Conservation (phyloP, 1,139 yeast species). For the Entelexis paramagnoliae region DNA sequence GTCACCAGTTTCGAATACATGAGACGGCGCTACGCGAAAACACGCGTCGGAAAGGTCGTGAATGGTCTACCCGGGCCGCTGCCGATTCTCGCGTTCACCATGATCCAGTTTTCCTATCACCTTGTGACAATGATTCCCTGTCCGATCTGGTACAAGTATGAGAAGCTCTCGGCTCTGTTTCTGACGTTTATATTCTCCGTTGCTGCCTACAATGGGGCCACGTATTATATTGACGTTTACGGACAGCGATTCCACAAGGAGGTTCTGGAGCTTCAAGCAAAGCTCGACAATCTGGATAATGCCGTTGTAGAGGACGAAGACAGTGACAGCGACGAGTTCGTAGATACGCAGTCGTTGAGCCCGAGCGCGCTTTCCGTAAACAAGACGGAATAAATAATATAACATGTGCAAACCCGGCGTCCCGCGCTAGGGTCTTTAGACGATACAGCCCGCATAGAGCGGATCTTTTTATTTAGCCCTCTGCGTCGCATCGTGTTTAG, state of each 20-base stretch:
- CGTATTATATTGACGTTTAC: slow-evolving; percentile 83
- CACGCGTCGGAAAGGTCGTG: slow-evolving; percentile 64
- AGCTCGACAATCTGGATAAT: slow-evolving; percentile 37
- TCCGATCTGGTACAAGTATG: slow-evolving; percentile 72
- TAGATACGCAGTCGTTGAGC: background rate
- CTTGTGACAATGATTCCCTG: slow-evolving; percentile 80
- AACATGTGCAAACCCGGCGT: background rate
- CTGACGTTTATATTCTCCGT: slow-evolving; percentile 59
- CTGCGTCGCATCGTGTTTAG: background rate
- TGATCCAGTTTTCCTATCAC: slow-evolving; percentile 82
- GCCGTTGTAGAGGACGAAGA: slow-evolving; percentile 3
- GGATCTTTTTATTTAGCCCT: background rate
- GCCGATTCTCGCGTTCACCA: slow-evolving; percentile 75
- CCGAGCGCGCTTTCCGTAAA: background rate
- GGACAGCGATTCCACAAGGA: slow-evolving; percentile 76
- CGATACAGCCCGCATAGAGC: too few species aligned
- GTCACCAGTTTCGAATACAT: slow-evolving; percentile 83
- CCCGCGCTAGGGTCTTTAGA: background rate
- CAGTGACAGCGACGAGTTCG: background rate
- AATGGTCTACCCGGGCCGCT: slow-evolving; percentile 72
- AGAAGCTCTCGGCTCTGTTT: slow-evolving; percentile 57
- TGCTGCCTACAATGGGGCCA: slow-evolving; percentile 89
- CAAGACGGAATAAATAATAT: background rate
- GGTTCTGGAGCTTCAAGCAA: slow-evolving; percentile 56
- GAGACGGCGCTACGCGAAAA: slow-evolving; percentile 57